These are phyloP conservation scores for Paramecium octaurelia DNA, from an alignment of 73 alveolate species.

Conservation along the genomic window DNA sequence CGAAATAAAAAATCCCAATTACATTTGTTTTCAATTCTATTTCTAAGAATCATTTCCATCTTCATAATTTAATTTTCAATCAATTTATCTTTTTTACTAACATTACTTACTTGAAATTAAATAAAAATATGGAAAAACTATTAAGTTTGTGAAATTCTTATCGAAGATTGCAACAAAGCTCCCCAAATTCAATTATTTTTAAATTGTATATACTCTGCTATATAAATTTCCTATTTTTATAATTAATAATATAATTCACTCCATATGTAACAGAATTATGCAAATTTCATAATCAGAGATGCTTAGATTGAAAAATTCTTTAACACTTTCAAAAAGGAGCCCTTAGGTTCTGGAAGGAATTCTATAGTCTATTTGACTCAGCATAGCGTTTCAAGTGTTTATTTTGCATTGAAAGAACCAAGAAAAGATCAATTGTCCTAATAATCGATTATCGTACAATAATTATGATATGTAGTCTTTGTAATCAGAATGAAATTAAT, in stretches of 20 bases:
- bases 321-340: neutral
- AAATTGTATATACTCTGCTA: neutral
- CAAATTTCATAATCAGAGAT: neutral
- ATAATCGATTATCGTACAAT: neutral
- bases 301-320: neutral
- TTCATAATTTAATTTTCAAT: neutral
- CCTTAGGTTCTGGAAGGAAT: conserved; percentile 3
- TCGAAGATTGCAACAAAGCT: conserved; percentile 43
- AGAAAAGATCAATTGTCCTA: neutral
- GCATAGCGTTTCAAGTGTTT: neutral
- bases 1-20: conserved; percentile 1
- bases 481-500: neutral
- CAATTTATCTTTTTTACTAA: neutral
- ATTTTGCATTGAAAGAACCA: conserved; percentile 4
- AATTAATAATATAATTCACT: neutral
- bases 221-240: neutral
- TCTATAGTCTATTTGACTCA: neutral
- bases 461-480: neutral
- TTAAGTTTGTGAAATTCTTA: conserved; percentile 45
- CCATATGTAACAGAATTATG: neutral
- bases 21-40: neutral
- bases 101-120: neutral
- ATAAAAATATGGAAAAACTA: neutral
- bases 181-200: neutral
- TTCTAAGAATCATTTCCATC: neutral